Evolutionary conservation across 2,329 filamentous ascomycete genomes (phyloP).

Genomic region (Metarhizium sp.): DNA sequence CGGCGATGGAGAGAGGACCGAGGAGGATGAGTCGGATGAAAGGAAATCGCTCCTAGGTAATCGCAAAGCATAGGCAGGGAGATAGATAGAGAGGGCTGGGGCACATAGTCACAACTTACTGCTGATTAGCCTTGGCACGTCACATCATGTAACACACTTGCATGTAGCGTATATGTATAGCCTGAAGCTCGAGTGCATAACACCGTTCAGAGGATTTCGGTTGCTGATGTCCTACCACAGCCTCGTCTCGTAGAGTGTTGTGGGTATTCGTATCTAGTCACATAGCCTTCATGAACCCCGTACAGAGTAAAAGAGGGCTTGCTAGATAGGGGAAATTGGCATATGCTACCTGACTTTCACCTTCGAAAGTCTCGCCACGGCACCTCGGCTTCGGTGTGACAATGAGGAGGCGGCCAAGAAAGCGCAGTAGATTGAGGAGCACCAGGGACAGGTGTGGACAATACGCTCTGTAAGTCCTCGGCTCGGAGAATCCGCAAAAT

Average conservation of each 20-base stretch:
- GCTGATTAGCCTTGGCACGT: too few relatives aligned
- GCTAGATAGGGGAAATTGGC: too few relatives aligned
- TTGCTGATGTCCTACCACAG: too few relatives aligned
- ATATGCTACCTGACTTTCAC: not conserved
- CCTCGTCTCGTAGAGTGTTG: too few relatives aligned
- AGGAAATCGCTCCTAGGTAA: not conserved
- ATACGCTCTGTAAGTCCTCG: not conserved
- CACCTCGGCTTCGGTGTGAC: not conserved
- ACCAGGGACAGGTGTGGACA: not conserved
- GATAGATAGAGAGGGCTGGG: not conserved
- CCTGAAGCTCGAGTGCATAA: too few relatives aligned
- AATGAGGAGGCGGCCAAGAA: not conserved
- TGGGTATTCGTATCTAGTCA: too few relatives aligned
- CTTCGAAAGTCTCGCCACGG: not conserved
- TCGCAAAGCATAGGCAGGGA: not conserved
- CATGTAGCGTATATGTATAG: too few relatives aligned
- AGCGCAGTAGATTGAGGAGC: not conserved
- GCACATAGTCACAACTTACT: not conserved
- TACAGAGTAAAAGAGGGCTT: too few relatives aligned
- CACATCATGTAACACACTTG: too few relatives aligned
- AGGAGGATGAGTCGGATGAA: slow-evolving; percentile 8
- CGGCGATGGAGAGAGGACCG: slow-evolving; percentile 74
- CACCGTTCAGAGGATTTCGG: too few relatives aligned
- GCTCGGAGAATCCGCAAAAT: not conserved
- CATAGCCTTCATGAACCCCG: too few relatives aligned